These are phyloP conservation scores for Colletotrichum lindemuthianum DNA, from an alignment of 2,329 filamentous ascomycete species.

Conservation along the genomic window DNA sequence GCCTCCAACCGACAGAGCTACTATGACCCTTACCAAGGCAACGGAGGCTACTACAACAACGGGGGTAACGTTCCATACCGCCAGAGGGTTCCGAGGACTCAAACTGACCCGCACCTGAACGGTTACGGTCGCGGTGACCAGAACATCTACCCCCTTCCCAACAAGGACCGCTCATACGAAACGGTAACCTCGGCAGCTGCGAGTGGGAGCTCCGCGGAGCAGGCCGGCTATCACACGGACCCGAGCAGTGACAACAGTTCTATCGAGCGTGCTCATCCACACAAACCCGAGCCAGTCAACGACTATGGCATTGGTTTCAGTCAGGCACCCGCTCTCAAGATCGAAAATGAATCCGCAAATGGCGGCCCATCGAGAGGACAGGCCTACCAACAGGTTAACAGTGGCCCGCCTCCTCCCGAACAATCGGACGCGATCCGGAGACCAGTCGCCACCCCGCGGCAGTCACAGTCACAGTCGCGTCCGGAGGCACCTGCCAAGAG, in stretches of 20 bases:
- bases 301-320: slow-evolving; percentile 72
- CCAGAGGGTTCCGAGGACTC: slow-evolving; percentile 53
- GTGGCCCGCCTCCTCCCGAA: slow-evolving; percentile 9
- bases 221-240: slow-evolving; percentile 83
- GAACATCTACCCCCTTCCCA: slow-evolving; percentile 62
- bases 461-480: slow-evolving; percentile 40
- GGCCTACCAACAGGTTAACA: slow-evolving; percentile 15
- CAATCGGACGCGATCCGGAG: slow-evolving; percentile 41
- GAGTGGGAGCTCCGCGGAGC: slow-evolving; percentile 78
- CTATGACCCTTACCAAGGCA: slow-evolving; percentile 51
- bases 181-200: slow-evolving; percentile 83
- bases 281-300: slow-evolving; percentile 64
- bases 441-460: slow-evolving; percentile 29
- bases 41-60: slow-evolving; percentile 43
- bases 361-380: slow-evolving; percentile 4
- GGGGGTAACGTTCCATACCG: slow-evolving; percentile 43
- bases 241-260: slow-evolving; percentile 95
- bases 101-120: slow-evolving; percentile 58
- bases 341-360: slow-evolving; percentile 39
- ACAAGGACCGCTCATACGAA: slow-evolving; percentile 85
- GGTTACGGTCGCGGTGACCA: slow-evolving; percentile 49
- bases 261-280: slow-evolving; percentile 75
- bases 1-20: slow-evolving; percentile 51
- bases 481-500: slow-evolving; percentile 71
- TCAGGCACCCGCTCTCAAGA: slow-evolving; percentile 49